phyloP scores from a whole-genome alignment of 345 rosid species.

The Eucalyptus decipiens region DNA sequence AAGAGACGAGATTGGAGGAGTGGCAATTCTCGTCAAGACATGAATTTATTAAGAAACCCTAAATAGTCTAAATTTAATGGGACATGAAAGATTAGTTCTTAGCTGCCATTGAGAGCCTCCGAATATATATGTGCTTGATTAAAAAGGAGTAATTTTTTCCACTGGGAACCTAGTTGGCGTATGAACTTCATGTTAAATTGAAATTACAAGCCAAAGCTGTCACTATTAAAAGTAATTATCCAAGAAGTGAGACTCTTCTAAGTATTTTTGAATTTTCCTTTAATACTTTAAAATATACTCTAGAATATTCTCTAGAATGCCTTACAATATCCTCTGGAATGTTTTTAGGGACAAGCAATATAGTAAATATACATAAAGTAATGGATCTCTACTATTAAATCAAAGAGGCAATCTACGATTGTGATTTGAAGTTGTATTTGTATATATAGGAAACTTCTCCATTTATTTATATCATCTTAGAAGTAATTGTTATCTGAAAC shows the following conservation, averaged over 20 bases:
- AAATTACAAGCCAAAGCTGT: background rate
- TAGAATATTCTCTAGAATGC: background rate
- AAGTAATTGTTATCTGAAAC: rapidly evolving
- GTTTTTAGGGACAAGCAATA: background rate
- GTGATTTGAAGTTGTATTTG: background rate
- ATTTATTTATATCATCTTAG: too few relatives aligned
- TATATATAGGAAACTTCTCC: too few relatives aligned
- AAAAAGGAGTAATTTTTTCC: background rate
- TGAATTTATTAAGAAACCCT: background rate
- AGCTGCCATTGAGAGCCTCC: background rate
- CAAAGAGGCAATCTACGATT: too few relatives aligned
- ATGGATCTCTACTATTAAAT: rapidly evolving
- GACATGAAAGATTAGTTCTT: background rate
- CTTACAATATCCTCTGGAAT: background rate
- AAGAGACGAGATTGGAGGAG: background rate
- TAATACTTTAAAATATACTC: background rate
- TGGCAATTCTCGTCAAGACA: background rate
- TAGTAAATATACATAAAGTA: background rate
- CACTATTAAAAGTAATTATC: background rate
- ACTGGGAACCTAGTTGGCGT: background rate
- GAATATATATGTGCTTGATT: background rate
- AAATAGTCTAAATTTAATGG: background rate
- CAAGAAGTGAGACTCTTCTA: background rate
- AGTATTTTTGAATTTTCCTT: background rate
- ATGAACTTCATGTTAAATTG: background rate